Evolutionary conservation across 2,329 filamentous ascomycete species (phyloP).

Genomic region (Exophiala sp.): DNA sequence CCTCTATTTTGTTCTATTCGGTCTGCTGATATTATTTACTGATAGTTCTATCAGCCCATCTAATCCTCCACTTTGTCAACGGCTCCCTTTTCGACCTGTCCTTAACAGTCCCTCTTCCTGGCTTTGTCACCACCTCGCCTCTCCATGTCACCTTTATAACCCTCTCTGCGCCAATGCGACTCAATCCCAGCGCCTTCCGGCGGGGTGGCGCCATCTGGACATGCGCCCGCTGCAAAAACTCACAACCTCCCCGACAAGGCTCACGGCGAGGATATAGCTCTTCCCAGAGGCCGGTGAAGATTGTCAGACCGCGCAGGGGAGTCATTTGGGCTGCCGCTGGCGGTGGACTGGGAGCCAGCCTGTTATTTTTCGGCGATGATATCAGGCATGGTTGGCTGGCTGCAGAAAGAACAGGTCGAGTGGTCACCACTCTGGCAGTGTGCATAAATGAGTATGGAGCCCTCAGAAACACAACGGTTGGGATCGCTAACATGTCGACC

Average conservation of each 20-base stretch:
- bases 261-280: constrained; percentile 12
- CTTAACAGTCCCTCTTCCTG: background rate
- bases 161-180: constrained; percentile 16
- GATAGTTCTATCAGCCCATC: background rate
- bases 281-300: constrained; percentile 9
- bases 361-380: constrained; percentile 52
- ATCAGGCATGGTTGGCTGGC: constrained; percentile 71
- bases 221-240: constrained; percentile 19
- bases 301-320: constrained; percentile 15
- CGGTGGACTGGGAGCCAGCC: constrained; percentile 13
- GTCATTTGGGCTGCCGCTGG: constrained; percentile 25
- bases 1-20: background rate
- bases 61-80: background rate
- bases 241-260: constrained; percentile 1
- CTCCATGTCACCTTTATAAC: constrained; percentile 6
- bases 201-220: constrained; percentile 21
- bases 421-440: constrained; percentile 65
- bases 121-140: background rate
- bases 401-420: constrained; percentile 69
- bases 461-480: background rate
- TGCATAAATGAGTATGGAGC: constrained; percentile 75
- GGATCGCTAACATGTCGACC: constrained; percentile 3
- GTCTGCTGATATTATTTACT: background rate
- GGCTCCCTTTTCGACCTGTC: background rate
- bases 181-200: constrained; percentile 11